phyloP scores from a whole-genome alignment of 257 asterid species.

The Plantago major region DNA sequence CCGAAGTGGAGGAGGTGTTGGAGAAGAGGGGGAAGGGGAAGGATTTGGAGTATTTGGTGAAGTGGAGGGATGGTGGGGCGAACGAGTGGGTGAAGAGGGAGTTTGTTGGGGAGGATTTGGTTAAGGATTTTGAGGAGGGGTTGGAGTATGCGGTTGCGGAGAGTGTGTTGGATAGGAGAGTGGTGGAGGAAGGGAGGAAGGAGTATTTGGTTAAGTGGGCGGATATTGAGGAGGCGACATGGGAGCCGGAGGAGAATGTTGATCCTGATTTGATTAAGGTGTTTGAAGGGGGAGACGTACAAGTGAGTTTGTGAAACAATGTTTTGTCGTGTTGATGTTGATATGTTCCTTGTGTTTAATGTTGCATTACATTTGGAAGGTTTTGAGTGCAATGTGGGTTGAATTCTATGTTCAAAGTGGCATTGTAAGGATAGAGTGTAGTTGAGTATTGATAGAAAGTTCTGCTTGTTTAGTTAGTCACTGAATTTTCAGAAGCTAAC shows the following conservation, averaged over 20 bases:
- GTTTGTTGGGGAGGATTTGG: constrained; percentile 64
- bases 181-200: constrained; percentile 41
- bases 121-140: constrained; percentile 77
- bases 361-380: neutral
- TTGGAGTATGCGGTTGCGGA: constrained; percentile 90
- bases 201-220: constrained; percentile 88
- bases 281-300: constrained; percentile 30
- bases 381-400: neutral
- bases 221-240: constrained; percentile 76
- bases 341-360: neutral
- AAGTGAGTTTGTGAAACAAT: neutral
- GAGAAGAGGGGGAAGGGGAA: constrained; percentile 86
- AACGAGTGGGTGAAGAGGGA: constrained; percentile 82
- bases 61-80: constrained; percentile 79
- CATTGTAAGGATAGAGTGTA: neutral
- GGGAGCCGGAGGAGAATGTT: constrained; percentile 91
- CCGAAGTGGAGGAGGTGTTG: constrained; percentile 71
- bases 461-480: too few species aligned
- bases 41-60: constrained; percentile 67
- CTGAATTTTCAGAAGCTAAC: too few species aligned
- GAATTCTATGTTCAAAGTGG: neutral
- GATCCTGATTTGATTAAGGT: constrained; percentile 55
- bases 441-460: too few species aligned
- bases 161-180: constrained; percentile 46
- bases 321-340: neutral